Conservation (phyloP, 805 yeast species). For the Candida golubevii region DNA sequence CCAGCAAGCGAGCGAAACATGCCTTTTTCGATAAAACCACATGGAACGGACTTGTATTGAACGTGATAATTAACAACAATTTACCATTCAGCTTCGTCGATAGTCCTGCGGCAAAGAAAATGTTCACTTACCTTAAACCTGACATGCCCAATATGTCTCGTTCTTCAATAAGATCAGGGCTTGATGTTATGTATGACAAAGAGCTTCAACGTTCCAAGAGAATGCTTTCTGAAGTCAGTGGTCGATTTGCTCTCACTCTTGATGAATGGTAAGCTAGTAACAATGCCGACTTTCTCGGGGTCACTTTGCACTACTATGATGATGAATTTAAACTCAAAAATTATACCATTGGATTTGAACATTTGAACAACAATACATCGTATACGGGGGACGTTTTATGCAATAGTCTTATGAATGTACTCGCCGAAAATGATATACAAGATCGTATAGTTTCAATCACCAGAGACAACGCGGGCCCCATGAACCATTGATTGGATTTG, state of each 20-base stretch:
- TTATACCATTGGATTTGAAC: slow-evolving; percentile 4
- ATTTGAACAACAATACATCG: slow-evolving; percentile 2
- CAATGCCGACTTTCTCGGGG: slow-evolving; percentile 1
- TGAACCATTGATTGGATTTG: neutral
- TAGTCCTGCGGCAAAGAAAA: too few species aligned
- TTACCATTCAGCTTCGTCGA: too few species aligned
- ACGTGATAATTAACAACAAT: too few species aligned
- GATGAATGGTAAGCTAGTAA: slow-evolving; percentile 4
- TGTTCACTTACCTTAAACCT: too few species aligned
- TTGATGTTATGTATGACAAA: slow-evolving; percentile 1
- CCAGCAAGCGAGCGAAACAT: too few species aligned
- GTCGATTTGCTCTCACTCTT: slow-evolving; percentile 5
- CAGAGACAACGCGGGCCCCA: slow-evolving; percentile 3
- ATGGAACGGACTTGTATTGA: too few species aligned
- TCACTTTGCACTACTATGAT: slow-evolving; percentile 2
- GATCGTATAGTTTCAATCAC: slow-evolving; percentile 5
- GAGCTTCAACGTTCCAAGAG: neutral
- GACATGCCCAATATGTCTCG: too few species aligned
- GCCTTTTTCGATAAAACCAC: too few species aligned
- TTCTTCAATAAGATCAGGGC: too few species aligned
- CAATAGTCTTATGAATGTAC: slow-evolving; percentile 1
- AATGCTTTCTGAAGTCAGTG: slow-evolving; percentile 1
- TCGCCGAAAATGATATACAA: slow-evolving; percentile 1
- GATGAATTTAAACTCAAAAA: slow-evolving; percentile 4
- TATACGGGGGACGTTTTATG: neutral